A percentile compares a stretch with the other conserved stretches of the same genome.
Evolutionary conservation across 352 stramenopile species (phyloP).

Genomic region (Elongisporangium anandrum): DNA sequence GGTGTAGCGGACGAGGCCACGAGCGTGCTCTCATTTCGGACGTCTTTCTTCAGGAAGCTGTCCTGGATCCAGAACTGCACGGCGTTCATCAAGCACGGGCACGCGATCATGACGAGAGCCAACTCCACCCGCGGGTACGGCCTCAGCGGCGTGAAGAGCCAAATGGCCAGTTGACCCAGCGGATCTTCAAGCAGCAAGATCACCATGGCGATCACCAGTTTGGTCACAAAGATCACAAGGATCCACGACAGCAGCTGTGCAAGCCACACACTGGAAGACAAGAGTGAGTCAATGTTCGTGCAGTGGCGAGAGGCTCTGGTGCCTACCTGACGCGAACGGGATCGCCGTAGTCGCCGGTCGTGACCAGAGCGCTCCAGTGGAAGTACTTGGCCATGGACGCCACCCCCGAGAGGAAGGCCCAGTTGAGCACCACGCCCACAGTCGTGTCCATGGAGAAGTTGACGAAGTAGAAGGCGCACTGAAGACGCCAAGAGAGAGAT

Average conservation of each 20-base stretch:
- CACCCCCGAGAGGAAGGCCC: conserved; percentile 59
- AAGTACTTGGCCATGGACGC: conserved; percentile 50
- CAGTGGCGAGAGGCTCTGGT: background rate
- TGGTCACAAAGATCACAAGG: conserved; percentile 72
- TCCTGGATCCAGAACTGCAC: conserved; percentile 89
- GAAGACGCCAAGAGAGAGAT: conserved; percentile 1
- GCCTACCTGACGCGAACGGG: conserved; percentile 43
- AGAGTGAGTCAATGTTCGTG: background rate
- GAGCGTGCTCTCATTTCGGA: conserved; percentile 51
- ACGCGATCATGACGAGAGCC: conserved; percentile 84
- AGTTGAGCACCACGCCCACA: conserved; percentile 83
- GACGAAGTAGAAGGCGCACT: conserved; percentile 88
- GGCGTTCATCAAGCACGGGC: conserved; percentile 85
- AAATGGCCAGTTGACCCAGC: conserved; percentile 46
- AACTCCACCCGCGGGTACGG: conserved; percentile 71
- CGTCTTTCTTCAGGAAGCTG: conserved; percentile 87
- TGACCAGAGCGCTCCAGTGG: conserved; percentile 52
- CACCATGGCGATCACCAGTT: conserved; percentile 71
- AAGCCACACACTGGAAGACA: conserved; percentile 44
- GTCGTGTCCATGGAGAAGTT: conserved; percentile 88
- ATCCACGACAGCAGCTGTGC: conserved; percentile 79
- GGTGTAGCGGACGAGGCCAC: conserved; percentile 13
- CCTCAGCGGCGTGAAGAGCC: conserved; percentile 68
- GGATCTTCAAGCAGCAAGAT: conserved; percentile 64
- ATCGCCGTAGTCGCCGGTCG: conserved; percentile 76